These are phyloP conservation scores for Nicotiana benthamiana DNA, from an alignment of 257 asterid species.

Conservation along the genomic window DNA sequence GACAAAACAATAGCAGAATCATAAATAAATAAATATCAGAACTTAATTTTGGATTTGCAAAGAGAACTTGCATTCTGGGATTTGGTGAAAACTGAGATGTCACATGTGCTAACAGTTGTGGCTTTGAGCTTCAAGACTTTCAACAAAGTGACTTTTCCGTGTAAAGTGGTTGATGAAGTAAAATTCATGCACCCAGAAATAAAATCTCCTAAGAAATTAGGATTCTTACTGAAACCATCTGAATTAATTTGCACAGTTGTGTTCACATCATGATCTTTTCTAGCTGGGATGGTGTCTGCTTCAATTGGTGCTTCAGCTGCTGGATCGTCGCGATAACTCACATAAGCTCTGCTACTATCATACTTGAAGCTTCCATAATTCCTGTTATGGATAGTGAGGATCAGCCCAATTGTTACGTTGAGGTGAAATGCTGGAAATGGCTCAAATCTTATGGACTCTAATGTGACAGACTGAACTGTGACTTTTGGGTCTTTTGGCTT, in stretches of 20 bases:
- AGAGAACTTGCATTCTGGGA: constrained; percentile 27
- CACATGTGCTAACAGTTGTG: constrained; percentile 32
- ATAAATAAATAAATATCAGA: neutral
- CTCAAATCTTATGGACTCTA: constrained; percentile 9
- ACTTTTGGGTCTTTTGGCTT: constrained; percentile 49
- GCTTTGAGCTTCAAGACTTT: constrained; percentile 36
- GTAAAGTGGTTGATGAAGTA: constrained; percentile 36
- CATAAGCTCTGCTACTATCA: constrained; percentile 20
- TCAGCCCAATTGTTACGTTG: constrained; percentile 38
- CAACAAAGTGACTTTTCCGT: constrained; percentile 37
- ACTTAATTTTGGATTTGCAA: constrained; percentile 34
- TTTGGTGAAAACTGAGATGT: constrained; percentile 28
- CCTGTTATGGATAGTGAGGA: constrained; percentile 33
- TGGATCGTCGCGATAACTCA: constrained; percentile 29
- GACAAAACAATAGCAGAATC: neutral
- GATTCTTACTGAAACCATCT: constrained; percentile 17
- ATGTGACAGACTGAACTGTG: constrained; percentile 27
- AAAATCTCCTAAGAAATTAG: constrained; percentile 25
- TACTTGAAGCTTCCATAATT: constrained; percentile 49
- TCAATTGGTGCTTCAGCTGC: constrained; percentile 35
- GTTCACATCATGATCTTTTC: constrained; percentile 31
- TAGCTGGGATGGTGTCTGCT: constrained; percentile 38
- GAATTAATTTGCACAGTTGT: constrained; percentile 18
- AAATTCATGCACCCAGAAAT: constrained; percentile 35
- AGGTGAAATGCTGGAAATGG: constrained; percentile 32